phyloP scores from a whole-genome alignment of 345 rosid species.

The Acer campestre region DNA sequence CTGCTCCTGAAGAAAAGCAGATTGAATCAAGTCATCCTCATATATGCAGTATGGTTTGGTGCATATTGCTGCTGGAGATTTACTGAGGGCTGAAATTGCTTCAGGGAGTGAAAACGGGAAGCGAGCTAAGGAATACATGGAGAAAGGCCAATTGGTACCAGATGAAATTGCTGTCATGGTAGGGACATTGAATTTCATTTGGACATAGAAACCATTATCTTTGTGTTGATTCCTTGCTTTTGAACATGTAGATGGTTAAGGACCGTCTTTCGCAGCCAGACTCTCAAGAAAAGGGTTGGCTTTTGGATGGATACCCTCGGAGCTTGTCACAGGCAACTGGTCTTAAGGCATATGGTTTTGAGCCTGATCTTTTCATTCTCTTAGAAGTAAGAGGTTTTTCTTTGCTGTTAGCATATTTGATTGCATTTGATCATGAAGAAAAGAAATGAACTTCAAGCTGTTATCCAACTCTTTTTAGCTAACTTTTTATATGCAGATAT shows the following conservation, averaged over 20 bases:
- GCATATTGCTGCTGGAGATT: constrained; percentile 92
- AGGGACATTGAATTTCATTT: constrained; percentile 18
- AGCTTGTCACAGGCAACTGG: constrained; percentile 88
- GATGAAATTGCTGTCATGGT: constrained; percentile 78
- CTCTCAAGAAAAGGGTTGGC: constrained; percentile 86
- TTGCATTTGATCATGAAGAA: neutral
- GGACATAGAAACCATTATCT: constrained; percentile 12
- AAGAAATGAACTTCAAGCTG: neutral
- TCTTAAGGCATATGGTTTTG: constrained; percentile 62
- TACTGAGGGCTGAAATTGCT: constrained; percentile 76
- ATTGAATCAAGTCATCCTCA: constrained; percentile 35
- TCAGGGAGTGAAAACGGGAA: constrained; percentile 85
- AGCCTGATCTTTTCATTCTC: constrained; percentile 84
- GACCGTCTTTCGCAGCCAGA: constrained; percentile 72
- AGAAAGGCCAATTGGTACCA: constrained; percentile 81
- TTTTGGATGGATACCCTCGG: constrained; percentile 96
- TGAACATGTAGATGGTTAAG: constrained; percentile 73
- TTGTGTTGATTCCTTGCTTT: constrained; percentile 22
- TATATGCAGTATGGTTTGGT: constrained; percentile 88
- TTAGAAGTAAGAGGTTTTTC: constrained; percentile 59
- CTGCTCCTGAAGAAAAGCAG: constrained; percentile 17
- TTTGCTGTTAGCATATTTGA: neutral
- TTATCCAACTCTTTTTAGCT: neutral
- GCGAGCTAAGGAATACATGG: constrained; percentile 83
- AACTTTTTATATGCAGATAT: neutral